Percentiles rank a stretch among this genome's conserved stretches.
phyloP scores from a whole-genome alignment of 2,329 filamentous ascomycete genomes.

The Alternaria ethzedia region DNA sequence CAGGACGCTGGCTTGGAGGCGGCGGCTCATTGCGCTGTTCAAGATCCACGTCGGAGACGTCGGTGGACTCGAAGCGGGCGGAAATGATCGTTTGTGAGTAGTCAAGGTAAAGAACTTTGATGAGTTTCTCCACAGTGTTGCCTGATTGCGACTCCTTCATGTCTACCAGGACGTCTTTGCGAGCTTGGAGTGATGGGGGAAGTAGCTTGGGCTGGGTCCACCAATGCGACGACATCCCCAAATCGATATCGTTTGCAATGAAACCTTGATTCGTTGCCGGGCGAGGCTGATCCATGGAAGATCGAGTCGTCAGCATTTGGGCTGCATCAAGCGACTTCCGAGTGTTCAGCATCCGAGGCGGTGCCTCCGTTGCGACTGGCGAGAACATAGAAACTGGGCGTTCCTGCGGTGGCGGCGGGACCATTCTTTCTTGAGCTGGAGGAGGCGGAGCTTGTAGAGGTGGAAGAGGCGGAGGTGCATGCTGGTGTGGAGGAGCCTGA shows the following conservation, averaged over 20 bases:
- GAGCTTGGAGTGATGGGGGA: conserved; percentile 80
- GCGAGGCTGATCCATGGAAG: conserved; percentile 77
- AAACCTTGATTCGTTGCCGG: conserved; percentile 75
- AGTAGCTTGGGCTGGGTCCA: conserved; percentile 82
- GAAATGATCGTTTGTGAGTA: conserved; percentile 94
- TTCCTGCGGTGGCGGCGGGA: conserved; percentile 49
- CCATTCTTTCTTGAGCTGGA: conserved; percentile 45
- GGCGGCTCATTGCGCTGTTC: conserved; percentile 89
- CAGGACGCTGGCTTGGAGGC: conserved; percentile 81
- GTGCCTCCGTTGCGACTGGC: conserved; percentile 45
- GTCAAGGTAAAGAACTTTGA: conserved; percentile 91
- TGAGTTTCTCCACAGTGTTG: conserved; percentile 76
- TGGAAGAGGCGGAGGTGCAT: conserved; percentile 46
- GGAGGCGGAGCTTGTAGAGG: conserved; percentile 48
- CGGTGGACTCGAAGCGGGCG: conserved; percentile 76
- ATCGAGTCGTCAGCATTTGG: conserved; percentile 59
- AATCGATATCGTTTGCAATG: conserved; percentile 86
- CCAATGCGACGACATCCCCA: conserved; percentile 78
- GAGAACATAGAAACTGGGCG: conserved; percentile 37
- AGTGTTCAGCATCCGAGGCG: conserved; percentile 51
- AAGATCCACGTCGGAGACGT: conserved; percentile 74
- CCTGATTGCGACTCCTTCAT: conserved; percentile 79
- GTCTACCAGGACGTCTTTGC: conserved; percentile 83
- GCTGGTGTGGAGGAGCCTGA: conserved; percentile 43
- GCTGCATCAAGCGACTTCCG: conserved; percentile 71